phyloP scores from a whole-genome alignment of 768 basidiomycete genomes.

The Boletus rufocinnamomeus region DNA sequence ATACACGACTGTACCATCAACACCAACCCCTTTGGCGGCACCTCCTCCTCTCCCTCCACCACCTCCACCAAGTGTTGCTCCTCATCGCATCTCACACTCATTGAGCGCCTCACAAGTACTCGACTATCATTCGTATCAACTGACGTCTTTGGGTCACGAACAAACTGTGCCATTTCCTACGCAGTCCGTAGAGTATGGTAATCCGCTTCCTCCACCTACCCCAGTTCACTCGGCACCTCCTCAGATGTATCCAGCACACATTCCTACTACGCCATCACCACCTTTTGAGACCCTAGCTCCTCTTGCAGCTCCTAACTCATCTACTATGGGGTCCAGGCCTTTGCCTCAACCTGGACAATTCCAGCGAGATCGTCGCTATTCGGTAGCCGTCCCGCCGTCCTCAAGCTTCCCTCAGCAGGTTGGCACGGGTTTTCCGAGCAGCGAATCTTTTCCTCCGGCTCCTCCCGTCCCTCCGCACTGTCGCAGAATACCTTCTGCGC shows the following conservation, averaged over 20 bases:
- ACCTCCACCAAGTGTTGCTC: constrained; percentile 13
- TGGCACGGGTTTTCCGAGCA: constrained; percentile 18
- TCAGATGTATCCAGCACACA: constrained; percentile 24
- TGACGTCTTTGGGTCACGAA: constrained; percentile 20
- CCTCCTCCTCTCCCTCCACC: constrained; percentile 5
- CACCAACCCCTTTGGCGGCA: constrained; percentile 6
- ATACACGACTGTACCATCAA: constrained; percentile 14
- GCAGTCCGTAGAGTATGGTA: constrained; percentile 28
- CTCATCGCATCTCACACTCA: constrained; percentile 32
- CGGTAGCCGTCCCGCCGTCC: constrained; percentile 31
- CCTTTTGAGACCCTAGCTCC: constrained; percentile 21
- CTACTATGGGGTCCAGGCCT: constrained; percentile 30
- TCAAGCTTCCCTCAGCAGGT: constrained; percentile 35
- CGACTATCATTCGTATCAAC: constrained; percentile 29
- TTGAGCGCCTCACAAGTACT: constrained; percentile 30
- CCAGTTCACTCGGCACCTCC: constrained; percentile 28
- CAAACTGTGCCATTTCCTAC: constrained; percentile 27
- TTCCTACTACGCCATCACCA: constrained; percentile 27
- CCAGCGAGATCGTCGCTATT: constrained; percentile 35
- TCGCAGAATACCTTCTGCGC: constrained; percentile 29
- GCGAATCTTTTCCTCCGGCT: constrained; percentile 20
- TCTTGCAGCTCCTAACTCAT: constrained; percentile 3
- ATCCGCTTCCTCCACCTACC: constrained; percentile 24
- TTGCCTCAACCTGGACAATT: constrained; percentile 35
- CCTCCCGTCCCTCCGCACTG: constrained; percentile 38